Evolutionary conservation across 495 filamentous ascomycete species (phyloP).

Genomic region (Aspergillus saccharolyticus): DNA sequence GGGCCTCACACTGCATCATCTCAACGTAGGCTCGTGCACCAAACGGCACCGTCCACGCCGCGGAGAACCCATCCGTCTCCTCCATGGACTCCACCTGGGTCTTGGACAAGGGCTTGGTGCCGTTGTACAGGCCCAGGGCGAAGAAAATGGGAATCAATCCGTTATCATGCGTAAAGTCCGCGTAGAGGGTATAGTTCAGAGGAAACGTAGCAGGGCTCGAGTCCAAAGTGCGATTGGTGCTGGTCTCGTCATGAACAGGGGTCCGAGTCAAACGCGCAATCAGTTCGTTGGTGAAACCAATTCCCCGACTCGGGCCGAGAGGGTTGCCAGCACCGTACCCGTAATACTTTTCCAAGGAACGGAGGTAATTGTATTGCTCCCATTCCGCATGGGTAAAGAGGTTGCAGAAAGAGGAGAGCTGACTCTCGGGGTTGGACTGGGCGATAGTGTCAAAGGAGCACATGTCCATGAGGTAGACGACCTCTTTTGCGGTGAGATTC

Average conservation of each 20-base stretch:
- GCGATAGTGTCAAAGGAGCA: conserved; percentile 78
- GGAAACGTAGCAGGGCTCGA: conserved; percentile 59
- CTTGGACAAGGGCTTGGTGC: conserved; percentile 43
- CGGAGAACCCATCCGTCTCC: conserved; percentile 55
- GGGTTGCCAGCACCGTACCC: conserved; percentile 69
- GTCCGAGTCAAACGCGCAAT: conserved; percentile 66
- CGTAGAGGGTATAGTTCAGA: conserved; percentile 59
- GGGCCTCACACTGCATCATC: conserved; percentile 64
- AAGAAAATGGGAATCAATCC: conserved; percentile 68
- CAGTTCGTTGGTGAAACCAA: conserved; percentile 80
- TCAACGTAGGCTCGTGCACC: conserved; percentile 73
- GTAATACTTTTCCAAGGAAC: conserved; percentile 75
- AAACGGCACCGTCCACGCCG: conserved; percentile 76
- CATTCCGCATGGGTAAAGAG: conserved; percentile 69
- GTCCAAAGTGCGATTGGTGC: conserved; percentile 70
- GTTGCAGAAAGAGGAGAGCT: conserved; percentile 60
- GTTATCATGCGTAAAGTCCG: conserved; percentile 88
- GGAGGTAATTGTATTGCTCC: conserved; percentile 69
- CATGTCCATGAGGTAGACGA: conserved; percentile 73
- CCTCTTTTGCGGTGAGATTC: conserved; percentile 52
- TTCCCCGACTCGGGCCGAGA: conserved; percentile 73
- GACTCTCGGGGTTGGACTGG: conserved; percentile 25
- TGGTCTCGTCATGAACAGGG: conserved; percentile 64
- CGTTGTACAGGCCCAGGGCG: conserved; percentile 70
- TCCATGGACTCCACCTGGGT: conserved; percentile 40